Evolutionary conservation across 2,329 filamentous ascomycete species (phyloP), one percentile per base, ranked within the genome.

Genomic region (Zopfia rhizophila): DNA sequence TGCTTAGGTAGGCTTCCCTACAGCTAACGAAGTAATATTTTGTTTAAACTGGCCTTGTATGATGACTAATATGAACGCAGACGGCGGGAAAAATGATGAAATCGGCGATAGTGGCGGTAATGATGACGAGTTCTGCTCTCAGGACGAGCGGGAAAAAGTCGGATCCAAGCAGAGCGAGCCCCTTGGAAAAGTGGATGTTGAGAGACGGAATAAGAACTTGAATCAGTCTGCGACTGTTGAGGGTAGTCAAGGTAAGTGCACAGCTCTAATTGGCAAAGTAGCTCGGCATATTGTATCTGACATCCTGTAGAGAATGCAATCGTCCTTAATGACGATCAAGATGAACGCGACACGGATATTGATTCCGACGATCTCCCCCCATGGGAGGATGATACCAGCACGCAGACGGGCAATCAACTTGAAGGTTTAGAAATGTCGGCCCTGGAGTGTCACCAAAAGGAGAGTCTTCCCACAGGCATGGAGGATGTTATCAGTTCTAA

Each of bases 231-330:
- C 21, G 14, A 35, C 44, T 45, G 44, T 17, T 51, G 25, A 51
- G 17, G 37, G 29, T 24, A 45, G 33, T 44, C 23, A 51, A 56
- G 40, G 53, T 51, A 51, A 53, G 49, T 24, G 21, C 46, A 36
- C 10, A 7, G 37, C 19, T 17, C 16, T 23, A 35, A n/a, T 31
- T 19, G 28, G 32, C 14, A 42, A 42, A 50, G 45, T 40, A 24
- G 37, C 44, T 43, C 29, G 25, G 17, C 21, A 49, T 31, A 45
- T 27, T 12, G 48, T 45, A 48, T 48, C 53, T 56, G 22, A 56
- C 37, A 40, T 43, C 39, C 24, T 44, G 36, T 50, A 56, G 53
- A 42, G 30, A 46, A 48, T 48, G 22, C 22, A 32, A 37, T 53
- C 23, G 37, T 56, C n/a, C 38, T 53, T 23, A 14, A 45, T 43